Conservation (phyloP, 345 rosid genomes). For the Arabis alpina region DNA sequence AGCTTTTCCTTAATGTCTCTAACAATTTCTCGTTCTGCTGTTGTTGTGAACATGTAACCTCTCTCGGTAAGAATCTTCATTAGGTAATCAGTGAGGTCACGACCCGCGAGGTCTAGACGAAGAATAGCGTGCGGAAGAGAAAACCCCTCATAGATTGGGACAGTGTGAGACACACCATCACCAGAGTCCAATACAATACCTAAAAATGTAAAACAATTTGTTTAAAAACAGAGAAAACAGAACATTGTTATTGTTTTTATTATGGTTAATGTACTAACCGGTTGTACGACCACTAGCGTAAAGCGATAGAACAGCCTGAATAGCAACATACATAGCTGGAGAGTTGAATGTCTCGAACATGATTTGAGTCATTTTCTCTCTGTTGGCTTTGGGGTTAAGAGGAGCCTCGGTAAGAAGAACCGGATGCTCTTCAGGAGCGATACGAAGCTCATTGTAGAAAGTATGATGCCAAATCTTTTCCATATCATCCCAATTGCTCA, state of each 20-base stretch:
- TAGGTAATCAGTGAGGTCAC: conserved; percentile 55
- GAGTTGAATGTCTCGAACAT: conserved; percentile 55
- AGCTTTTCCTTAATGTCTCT: conserved; percentile 91
- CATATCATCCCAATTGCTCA: conserved; percentile 66
- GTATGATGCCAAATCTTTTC: conserved; percentile 65
- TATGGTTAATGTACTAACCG: conserved; percentile 34
- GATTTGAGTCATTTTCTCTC: conserved; percentile 59
- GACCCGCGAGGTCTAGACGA: conserved; percentile 58
- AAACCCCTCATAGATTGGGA: conserved; percentile 68
- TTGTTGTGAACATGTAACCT: conserved; percentile 70
- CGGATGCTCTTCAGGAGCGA: conserved; percentile 58
- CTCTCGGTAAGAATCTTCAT: conserved; percentile 55
- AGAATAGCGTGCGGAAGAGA: conserved; percentile 63
- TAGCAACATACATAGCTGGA: conserved; percentile 58
- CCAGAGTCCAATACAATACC: conserved; percentile 62
- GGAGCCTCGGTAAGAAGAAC: conserved; percentile 62
- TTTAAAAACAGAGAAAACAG: neutral
- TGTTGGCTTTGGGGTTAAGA: conserved; percentile 54
- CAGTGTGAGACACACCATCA: conserved; percentile 58
- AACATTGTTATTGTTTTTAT: neutral
- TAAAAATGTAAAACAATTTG: neutral
- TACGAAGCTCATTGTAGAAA: conserved; percentile 56
- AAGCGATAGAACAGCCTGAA: conserved; percentile 56
- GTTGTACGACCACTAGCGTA: conserved; percentile 65
- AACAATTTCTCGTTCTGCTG: conserved; percentile 88